Evolutionary conservation across 176 grass and related monocot genomes (phyloP), one percentile per base, ranked within the genome.

Genomic region (Cenchrus americanus): DNA sequence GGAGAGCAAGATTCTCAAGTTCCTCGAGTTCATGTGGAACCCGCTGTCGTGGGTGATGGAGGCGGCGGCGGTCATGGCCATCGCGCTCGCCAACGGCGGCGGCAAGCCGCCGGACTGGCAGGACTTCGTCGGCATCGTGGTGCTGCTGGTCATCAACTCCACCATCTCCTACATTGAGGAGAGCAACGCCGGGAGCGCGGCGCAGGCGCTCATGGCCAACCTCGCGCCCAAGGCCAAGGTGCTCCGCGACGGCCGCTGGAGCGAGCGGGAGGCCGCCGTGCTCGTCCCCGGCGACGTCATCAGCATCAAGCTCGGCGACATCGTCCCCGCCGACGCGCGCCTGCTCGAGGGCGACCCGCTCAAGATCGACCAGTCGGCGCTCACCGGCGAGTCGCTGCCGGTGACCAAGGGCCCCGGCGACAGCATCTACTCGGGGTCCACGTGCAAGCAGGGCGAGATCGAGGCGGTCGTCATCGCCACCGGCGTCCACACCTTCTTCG

Each of bases 31-130:
- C 84, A 99, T 99, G 97, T 99, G 97, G 97, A 99, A 99, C 75
- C 97, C 97, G 0, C 78, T 99, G 1, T 99, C 97, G 30, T 99
- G 97, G 97, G 97, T 99, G 21, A 99, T 99, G 97, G 97, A 99
- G 66, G 66, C 78, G 15, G 93, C 96, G 7, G 97, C 97, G 19
- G 21, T 99, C 32, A 99, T 99, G 86, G 97, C 97, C 57, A 99
- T 99, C 51, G 91, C 30, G 1, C 79, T 96, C 0, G 97, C 93
- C 26, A 99, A 99, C 30, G 97, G 93, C 5, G 77, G 21, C 30
- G 83, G 86, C 5, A 69, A 86, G 73, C 93, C 97, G 11, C 97
- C 93, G 14, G 97, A 99, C 83, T 99, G 97, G 97, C 93, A 99
- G 71, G 97, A 99, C 86, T 99, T 99, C 66, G 78, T 99, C 2